Conservation (phyloP, 345 rosid genomes). For the Psidium friedrichsthalianum region DNA sequence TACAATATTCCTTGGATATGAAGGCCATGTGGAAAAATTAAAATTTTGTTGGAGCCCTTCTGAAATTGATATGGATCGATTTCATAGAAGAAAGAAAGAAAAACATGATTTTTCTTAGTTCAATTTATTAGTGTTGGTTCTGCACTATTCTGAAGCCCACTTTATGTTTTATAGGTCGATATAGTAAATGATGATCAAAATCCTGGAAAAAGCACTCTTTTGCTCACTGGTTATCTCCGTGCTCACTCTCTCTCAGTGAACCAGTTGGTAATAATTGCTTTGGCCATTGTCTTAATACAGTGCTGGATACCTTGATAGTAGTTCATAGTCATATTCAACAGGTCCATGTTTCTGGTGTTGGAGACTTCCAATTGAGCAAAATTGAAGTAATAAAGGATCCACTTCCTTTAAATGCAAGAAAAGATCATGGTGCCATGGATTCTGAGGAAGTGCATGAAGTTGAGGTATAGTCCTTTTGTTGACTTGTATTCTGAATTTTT, state of each 20-base stretch:
- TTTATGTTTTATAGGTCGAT: constrained; percentile 33
- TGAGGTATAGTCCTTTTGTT: constrained; percentile 34
- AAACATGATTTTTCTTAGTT: background rate
- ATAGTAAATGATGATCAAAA: constrained; percentile 31
- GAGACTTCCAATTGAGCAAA: constrained; percentile 77
- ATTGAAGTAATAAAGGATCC: constrained; percentile 79
- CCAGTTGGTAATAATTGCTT: constrained; percentile 65
- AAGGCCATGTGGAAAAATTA: background rate
- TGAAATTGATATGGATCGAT: background rate
- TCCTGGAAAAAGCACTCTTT: constrained; percentile 50
- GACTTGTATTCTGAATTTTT: background rate
- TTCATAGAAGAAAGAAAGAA: background rate
- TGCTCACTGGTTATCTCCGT: constrained; percentile 68
- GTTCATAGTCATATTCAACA: constrained; percentile 8
- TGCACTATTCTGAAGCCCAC: background rate
- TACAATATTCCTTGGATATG: background rate
- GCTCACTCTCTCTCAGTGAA: constrained; percentile 66
- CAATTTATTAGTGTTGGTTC: background rate
- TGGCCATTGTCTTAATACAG: background rate
- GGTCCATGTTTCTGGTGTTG: constrained; percentile 87
- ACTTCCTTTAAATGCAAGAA: constrained; percentile 52
- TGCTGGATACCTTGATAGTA: background rate
- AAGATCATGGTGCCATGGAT: constrained; percentile 59
- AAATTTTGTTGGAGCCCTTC: background rate
- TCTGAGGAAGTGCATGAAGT: constrained; percentile 36